Base-by-base conservation (phyloP, 1,139 yeast genomes). In the Debaryomyces psychrophilus region DNA sequence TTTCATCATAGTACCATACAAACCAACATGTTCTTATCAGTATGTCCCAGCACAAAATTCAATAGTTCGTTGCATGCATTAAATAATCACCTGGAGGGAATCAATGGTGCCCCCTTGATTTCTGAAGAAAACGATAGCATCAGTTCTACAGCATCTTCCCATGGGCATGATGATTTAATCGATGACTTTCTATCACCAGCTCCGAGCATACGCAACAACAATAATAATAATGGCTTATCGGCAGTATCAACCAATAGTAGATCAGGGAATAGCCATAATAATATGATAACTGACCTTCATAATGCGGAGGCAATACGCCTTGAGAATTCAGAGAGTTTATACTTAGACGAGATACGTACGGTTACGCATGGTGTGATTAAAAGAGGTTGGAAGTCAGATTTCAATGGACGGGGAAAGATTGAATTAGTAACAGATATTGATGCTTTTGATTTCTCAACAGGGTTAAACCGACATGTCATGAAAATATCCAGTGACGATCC, bases 361-460 rank as follows among this genome's bases (percentile, higher is more conserved):
- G 73, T 93, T 9, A 79, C 85, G 11, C 80, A 83, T 46, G 97
- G 97, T 5, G 96, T 88, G 49, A 67, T 90, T 59, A 88, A 87
- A 61, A 76, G 81, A 20, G 99, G 99, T 5, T 93, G 99, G 99
- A 93, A 93, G 64, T 83, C 95, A 0, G 98, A 95, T 65, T 92
- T 86, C 62, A 67, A 82, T 12, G 87, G 83, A 28, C 73, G 74
- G 33, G 98, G 97, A 5, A 76, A 79, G 49, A 84, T 90, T 47
- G 96, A 90, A 65, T 64, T 90, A 48, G 83, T 85, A 28, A 88
- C 88, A 4, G 89, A 81, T 52, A 82, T 87, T 37, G 76, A 78
- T 31, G 80, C 86, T 26, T 71, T 74, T 65, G 67, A 73, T 45
- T 68, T 83, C 44, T 71, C 82, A n/a, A 79, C 88, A 23, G 90